Conservation (phyloP, 2,329 filamentous ascomycete genomes). For the Rutstroemia sp. region DNA sequence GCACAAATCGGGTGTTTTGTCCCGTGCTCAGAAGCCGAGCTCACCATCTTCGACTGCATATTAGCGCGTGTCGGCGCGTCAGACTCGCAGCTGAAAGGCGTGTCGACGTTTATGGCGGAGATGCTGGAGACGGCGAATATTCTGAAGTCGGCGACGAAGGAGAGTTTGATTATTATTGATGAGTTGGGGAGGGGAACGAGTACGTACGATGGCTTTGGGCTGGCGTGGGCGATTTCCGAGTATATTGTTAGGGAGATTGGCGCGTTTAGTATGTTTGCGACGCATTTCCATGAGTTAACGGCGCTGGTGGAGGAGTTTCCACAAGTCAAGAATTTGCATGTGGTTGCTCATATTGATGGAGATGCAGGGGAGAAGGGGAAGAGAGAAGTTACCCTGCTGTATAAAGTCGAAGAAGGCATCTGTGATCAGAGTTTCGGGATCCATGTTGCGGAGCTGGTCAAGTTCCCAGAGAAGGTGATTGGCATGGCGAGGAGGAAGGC, state of each 20-base stretch:
- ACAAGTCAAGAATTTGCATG: constrained; percentile 87
- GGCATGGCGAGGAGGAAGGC: constrained; percentile 99
- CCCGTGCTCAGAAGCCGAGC: constrained; percentile 79
- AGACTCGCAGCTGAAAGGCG: constrained; percentile 94
- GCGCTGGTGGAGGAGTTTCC: constrained; percentile 80
- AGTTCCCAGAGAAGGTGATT: constrained; percentile 94
- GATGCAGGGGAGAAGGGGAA: constrained; percentile 33
- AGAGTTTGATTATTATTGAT: constrained; percentile 97
- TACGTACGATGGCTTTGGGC: constrained; percentile 95
- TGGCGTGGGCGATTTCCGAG: constrained; percentile 99
- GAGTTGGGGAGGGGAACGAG: constrained; percentile 94
- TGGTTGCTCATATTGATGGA: constrained; percentile 79
- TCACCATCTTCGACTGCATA: constrained; percentile 95
- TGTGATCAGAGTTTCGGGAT: constrained; percentile 98
- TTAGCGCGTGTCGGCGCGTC: constrained; percentile 92
- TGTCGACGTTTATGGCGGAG: constrained; percentile 98
- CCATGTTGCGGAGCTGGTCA: constrained; percentile 92
- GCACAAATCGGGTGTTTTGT: constrained; percentile 96
- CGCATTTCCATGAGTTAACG: constrained; percentile 96
- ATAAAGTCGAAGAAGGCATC: constrained; percentile 92
- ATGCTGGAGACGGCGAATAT: constrained; percentile 99
- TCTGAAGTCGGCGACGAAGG: constrained; percentile 88
- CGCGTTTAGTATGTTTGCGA: constrained; percentile 91
- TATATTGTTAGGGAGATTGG: constrained; percentile 94
- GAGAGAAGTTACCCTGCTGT: constrained; percentile 86